Evolutionary conservation across 345 rosid genomes (phyloP).

Genomic region (Rubroshorea leprosula): DNA sequence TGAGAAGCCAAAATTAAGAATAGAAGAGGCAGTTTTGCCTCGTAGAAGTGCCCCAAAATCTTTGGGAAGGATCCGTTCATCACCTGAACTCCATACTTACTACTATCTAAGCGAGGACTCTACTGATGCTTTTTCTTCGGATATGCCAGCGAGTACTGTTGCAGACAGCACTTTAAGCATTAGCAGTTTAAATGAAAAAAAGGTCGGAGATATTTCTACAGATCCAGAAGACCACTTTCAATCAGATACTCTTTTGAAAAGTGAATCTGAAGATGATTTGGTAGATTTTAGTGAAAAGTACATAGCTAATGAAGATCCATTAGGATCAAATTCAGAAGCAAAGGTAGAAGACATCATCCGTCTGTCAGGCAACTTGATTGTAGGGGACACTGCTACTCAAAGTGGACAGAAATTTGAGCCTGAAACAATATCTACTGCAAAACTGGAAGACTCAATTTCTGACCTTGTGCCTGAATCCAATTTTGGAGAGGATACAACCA

Average conservation of each 20-base stretch:
- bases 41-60: constrained; percentile 18
- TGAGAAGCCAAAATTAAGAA: constrained; percentile 24
- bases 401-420: constrained; percentile 10
- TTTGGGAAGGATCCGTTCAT: constrained; percentile 56
- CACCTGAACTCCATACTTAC: constrained; percentile 48
- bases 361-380: constrained; percentile 12
- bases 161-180: constrained; percentile 10
- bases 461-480: not conserved
- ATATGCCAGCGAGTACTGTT: constrained; percentile 10
- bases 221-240: constrained; percentile 22
- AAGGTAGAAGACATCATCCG: constrained; percentile 15
- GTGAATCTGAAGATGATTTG: constrained; percentile 18
- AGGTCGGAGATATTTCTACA: constrained; percentile 17
- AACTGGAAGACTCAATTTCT: constrained; percentile 26
- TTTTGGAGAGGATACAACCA: not conserved
- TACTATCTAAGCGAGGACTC: constrained; percentile 17
- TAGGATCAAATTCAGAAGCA: constrained; percentile 10
- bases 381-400: constrained; percentile 9
- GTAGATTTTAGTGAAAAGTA: not conserved
- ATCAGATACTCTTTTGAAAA: constrained; percentile 13
- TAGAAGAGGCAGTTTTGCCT: constrained; percentile 26
- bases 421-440: constrained; percentile 6
- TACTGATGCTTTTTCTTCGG: constrained; percentile 22
- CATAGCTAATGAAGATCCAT: too few species aligned
- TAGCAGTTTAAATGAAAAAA: constrained; percentile 22